Evolutionary conservation across 495 filamentous ascomycete genomes (phyloP), one percentile per base, ranked within the genome.

Genomic region (Talaromyces wortmannii): DNA sequence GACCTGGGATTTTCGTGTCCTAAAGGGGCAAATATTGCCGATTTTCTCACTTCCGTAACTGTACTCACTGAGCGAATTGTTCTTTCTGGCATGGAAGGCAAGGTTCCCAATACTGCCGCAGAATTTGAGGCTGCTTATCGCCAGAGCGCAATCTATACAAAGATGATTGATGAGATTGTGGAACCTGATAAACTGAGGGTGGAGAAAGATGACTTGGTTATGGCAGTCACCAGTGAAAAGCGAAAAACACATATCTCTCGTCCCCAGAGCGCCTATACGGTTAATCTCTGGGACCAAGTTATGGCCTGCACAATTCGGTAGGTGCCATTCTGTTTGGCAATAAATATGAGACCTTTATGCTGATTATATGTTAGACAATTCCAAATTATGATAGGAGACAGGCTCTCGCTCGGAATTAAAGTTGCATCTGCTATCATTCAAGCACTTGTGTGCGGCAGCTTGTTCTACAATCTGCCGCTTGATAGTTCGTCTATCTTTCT

Each of bases 361-460:
- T 40, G 13, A 40, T 40, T 10, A 40, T 40, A 2, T 2, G 1
- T 10, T 40, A 40, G 36, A 2, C 36, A 40, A 40, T 40, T 40
- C 5, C 36, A 40, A 40, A 40, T 40, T 5, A 13, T 40, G 36
- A 40, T 40, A 13, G 36, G 36, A 10, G 36, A 40, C 13, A 40
- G 5, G 5, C 5, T 40, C 13, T 40, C 36, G 13, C 36, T 40
- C 8, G 36, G 8, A 40, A 40, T 81, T 6, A 76, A 83, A 48
- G 73, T 95, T 16, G 79, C 95, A 58, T 89, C 85, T 51, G 92
- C 96, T 64, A 77, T 82, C 53, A 73, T 83, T 58, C 88, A 95
- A 83, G 80, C 90, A 42, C 75, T 97, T 52, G 86, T 97, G 64
- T 85, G 96, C 63, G 84, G 87, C 48, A 89, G 83, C 63, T 87